Percentiles rank a stretch among this genome's conserved stretches.
Conservation (phyloP, 2,329 filamentous ascomycete species). For the Epichloe gansuensis region DNA sequence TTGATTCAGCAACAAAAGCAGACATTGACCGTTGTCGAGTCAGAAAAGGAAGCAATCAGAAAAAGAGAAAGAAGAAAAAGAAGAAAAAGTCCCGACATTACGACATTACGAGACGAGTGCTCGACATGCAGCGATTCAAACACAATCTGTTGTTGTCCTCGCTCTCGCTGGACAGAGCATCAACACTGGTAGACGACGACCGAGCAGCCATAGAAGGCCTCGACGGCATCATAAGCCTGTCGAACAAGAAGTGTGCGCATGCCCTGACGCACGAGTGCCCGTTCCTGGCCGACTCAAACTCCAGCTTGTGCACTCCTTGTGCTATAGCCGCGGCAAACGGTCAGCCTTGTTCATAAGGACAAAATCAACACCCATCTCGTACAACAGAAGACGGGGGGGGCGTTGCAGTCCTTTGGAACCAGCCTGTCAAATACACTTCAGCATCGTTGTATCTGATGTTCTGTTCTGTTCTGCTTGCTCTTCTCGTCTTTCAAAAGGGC, state of each 20-base stretch:
- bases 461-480: not conserved
- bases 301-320: conserved; percentile 14
- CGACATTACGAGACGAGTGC: conserved; percentile 2
- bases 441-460: too few species aligned
- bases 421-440: not conserved
- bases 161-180: not conserved
- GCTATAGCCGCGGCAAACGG: conserved; percentile 13
- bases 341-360: conserved; percentile 12
- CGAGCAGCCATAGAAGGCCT: not conserved
- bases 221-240: conserved; percentile 8
- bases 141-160: not conserved
- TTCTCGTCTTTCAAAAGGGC: too few species aligned
- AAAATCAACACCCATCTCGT: not conserved
- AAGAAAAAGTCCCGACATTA: too few species aligned
- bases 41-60: not conserved
- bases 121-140: not conserved
- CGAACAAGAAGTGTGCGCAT: conserved; percentile 19
- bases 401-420: not conserved
- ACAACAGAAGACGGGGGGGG: not conserved
- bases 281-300: conserved; percentile 16
- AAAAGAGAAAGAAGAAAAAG: not conserved
- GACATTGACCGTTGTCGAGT: not conserved
- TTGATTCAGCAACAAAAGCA: not conserved
- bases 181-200: not conserved
- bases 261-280: conserved; percentile 14